Percentiles rank a stretch among this genome's conserved stretches.
Conservation (phyloP, 1,284 basidiomycete genomes). For the Somion occarium region DNA sequence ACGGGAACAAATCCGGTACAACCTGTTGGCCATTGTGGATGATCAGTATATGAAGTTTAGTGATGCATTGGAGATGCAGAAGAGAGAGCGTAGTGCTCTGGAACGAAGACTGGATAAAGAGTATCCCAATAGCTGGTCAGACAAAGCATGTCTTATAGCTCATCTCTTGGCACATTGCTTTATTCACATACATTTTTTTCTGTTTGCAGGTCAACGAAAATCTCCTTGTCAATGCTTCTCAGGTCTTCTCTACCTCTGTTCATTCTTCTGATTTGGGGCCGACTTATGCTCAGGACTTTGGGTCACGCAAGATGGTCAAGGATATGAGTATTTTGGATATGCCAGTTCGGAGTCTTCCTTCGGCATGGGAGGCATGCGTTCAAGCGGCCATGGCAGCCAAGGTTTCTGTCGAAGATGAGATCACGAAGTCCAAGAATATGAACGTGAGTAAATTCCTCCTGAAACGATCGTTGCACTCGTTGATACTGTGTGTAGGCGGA, state of each 20-base stretch:
- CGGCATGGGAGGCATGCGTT: constrained; percentile 45
- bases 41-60: constrained; percentile 42
- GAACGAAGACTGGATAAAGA: constrained; percentile 39
- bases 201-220: constrained; percentile 33
- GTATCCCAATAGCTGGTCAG: constrained; percentile 33
- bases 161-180: background rate
- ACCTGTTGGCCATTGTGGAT: constrained; percentile 54
- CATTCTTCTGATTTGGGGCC: constrained; percentile 20
- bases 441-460: constrained; percentile 35
- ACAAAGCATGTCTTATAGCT: constrained; percentile 28
- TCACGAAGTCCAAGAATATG: constrained; percentile 36
- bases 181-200: background rate
- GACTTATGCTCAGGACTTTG: constrained; percentile 41
- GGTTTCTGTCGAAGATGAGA: constrained; percentile 46
- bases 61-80: constrained; percentile 50
- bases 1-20: constrained; percentile 48
- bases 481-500: constrained; percentile 42
- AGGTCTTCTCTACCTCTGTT: constrained; percentile 31
- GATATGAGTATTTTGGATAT: constrained; percentile 44
- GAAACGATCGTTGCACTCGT: background rate
- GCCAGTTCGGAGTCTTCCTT: constrained; percentile 29
- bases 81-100: constrained; percentile 39
- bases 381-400: constrained; percentile 37
- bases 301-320: constrained; percentile 35
- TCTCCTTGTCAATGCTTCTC: constrained; percentile 27